Evolutionary conservation across 305 asterid genomes (phyloP), one percentile per base, ranked within the genome.

Genomic region (Galium porrigens): DNA sequence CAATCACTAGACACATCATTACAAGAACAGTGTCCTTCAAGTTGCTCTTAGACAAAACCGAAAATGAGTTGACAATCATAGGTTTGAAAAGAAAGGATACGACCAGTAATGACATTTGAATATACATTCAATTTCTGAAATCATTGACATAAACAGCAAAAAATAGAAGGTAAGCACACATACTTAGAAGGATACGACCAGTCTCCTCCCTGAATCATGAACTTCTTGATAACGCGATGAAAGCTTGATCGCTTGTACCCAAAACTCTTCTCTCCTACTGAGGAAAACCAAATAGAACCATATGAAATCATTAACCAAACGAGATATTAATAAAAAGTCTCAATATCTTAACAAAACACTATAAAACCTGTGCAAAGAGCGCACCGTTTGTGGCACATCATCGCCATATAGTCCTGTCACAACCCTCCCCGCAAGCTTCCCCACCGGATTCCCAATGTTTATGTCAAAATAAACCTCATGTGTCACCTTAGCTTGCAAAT

Each of bases 191-290:
- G n/a, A n/a, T n/a, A n/a, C n/a, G n/a, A n/a, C n/a, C n/a, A n/a
- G 73, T 89, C 97, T 72, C 99, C 99, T 64, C 99, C 99, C 73
- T 89, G 96, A 81, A 92, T 87, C 97, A 89, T 89, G 83, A 92
- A 92, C 63, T 87, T 88, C 81, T 82, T 83, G 70, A 92, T 92
- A 60, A 87, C 95, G 69, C 95, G 96, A 77, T 92, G 96, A 82
- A 92, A 87, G 1, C 85, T 46, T 0, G 99, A 92, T 57, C 85
- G 92, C 74, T 92, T 92, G 87, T 73, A 89, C 55, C 97, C 96
- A 73, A 92, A 92, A 62, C 99, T 97, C 77, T 87, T 92, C 75
- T 89, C 99, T 54, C 97, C 97, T 92, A 74, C 66, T 70, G 6
- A 33, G 25, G 57, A 63, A 29, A 49, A 57, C 59, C 56, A 36